Percentiles rank a stretch among this genome's conserved stretches.
These are phyloP conservation scores for Rubus parviflorus DNA, from an alignment of 306 rosid genomes.

Conservation along the genomic window DNA sequence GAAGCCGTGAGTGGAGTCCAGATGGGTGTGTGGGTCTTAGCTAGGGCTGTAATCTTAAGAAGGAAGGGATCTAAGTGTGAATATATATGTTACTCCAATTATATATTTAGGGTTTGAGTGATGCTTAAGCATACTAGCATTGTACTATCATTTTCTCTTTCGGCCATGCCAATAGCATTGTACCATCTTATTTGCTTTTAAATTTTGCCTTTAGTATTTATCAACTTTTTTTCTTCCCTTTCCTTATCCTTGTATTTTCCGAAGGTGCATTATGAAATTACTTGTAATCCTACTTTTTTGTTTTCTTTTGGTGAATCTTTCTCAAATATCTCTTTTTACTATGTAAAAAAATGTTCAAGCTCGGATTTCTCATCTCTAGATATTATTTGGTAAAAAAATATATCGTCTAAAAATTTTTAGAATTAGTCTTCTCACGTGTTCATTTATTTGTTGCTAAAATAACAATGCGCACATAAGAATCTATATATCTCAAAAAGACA, in stretches of 20 bases:
- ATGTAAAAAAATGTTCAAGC: background rate
- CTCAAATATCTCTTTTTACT: too few relatives aligned
- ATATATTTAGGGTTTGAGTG: slow-evolving; percentile 4
- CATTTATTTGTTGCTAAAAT: background rate
- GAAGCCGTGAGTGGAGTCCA: slow-evolving; percentile 7
- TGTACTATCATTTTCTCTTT: background rate
- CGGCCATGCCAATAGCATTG: background rate
- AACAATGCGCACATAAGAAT: background rate
- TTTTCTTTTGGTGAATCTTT: background rate
- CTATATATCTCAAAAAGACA: background rate
- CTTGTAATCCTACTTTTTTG: background rate
- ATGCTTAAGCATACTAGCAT: background rate
- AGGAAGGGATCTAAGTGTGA: slow-evolving; percentile 3
- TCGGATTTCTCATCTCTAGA: background rate
- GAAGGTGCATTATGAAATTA: background rate
- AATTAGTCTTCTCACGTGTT: background rate
- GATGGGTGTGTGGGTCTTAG: background rate
- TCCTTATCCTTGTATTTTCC: background rate
- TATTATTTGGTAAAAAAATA: too few relatives aligned
- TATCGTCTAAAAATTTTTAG: background rate
- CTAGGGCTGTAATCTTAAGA: background rate
- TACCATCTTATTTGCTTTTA: background rate
- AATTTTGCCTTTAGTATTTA: background rate
- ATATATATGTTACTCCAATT: slow-evolving; percentile 7
- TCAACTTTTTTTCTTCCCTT: background rate